A percentile compares a stretch with the other conserved stretches of the same genome.
Conservation (phyloP, 345 rosid genomes). For the Geranium brycei region DNA sequence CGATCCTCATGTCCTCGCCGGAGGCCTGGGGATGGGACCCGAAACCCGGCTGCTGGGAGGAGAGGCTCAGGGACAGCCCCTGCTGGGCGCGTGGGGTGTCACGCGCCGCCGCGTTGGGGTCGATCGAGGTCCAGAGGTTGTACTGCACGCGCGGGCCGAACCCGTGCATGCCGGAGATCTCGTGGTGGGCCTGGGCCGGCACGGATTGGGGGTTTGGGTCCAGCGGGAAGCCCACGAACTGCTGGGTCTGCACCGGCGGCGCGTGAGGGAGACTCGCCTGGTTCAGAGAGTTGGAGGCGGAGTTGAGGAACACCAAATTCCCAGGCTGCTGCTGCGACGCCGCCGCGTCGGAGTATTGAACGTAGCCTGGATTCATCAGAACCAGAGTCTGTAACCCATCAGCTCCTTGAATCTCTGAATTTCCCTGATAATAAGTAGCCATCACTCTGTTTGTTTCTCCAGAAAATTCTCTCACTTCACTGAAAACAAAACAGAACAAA, state of each 20-base stretch:
- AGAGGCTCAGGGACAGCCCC: conserved; percentile 73
- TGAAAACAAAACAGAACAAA: conserved; percentile 15
- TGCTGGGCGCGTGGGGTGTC: conserved; percentile 63
- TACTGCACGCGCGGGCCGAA: conserved; percentile 69
- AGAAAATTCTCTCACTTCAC: conserved; percentile 13
- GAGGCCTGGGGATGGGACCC: conserved; percentile 20
- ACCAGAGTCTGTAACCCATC: conserved; percentile 84
- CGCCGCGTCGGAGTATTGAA: conserved; percentile 57
- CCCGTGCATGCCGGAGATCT: conserved; percentile 58
- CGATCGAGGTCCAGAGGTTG: conserved; percentile 52
- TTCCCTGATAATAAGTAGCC: conserved; percentile 79
- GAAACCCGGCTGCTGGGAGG: conserved; percentile 58
- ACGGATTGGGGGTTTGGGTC: conserved; percentile 26
- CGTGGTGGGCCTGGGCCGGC: conserved; percentile 13
- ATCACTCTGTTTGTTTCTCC: conserved; percentile 14
- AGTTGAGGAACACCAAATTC: conserved; percentile 46
- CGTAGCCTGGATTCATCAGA: conserved; percentile 94
- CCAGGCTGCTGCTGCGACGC: conserved; percentile 18
- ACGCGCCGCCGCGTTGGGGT: conserved; percentile 41
- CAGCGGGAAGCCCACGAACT: conserved; percentile 76
- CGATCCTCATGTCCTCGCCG: conserved; percentile 37
- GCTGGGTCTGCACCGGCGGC: conserved; percentile 46
- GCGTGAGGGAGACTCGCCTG: conserved; percentile 31
- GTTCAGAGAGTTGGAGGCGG: conserved; percentile 27
- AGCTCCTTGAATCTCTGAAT: conserved; percentile 56